A percentile compares a stretch with the other conserved stretches of the same genome.
phyloP scores from a whole-genome alignment of 108 stramenopile genomes.

The Cyclotella cryptica region DNA sequence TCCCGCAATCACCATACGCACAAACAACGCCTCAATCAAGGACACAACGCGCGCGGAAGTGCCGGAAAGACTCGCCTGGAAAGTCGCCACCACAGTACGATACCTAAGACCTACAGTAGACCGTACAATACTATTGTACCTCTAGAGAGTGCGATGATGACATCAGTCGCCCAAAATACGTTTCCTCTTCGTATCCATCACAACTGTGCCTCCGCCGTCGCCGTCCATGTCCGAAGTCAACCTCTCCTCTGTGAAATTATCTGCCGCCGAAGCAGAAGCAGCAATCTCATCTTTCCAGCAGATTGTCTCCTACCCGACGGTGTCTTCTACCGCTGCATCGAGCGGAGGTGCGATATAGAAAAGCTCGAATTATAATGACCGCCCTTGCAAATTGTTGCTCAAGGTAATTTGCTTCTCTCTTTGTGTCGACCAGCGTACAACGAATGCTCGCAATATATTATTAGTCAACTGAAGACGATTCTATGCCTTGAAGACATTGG shows the following conservation, averaged over 20 bases:
- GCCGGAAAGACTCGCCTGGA: no score
- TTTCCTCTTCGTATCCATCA: neutral
- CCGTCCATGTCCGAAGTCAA: constrained; percentile 1
- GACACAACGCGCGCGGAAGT: no score
- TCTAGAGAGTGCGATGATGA: no score
- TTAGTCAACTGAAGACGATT: constrained; percentile 38
- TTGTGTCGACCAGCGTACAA: no score
- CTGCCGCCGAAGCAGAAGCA: constrained; percentile 49
- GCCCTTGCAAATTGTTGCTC: no score
- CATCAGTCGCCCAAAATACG: neutral
- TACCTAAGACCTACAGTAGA: no score
- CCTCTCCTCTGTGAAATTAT: constrained; percentile 2
- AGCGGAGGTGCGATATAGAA: constrained; percentile 51
- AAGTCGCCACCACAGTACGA: no score
- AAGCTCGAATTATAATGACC: no score
- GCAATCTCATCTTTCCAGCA: constrained; percentile 67
- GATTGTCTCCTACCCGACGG: constrained; percentile 78
- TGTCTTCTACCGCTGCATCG: constrained; percentile 73
- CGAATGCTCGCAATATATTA: constrained; percentile 76
- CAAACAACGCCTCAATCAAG: no score
- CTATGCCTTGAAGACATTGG: constrained; percentile 36
- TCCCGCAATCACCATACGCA: no score
- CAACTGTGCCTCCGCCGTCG: neutral
- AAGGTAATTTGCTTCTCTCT: no score
- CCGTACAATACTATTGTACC: no score